phyloP scores from a whole-genome alignment of 2,329 filamentous ascomycete species.

The Trichophyton schoenleinii region DNA sequence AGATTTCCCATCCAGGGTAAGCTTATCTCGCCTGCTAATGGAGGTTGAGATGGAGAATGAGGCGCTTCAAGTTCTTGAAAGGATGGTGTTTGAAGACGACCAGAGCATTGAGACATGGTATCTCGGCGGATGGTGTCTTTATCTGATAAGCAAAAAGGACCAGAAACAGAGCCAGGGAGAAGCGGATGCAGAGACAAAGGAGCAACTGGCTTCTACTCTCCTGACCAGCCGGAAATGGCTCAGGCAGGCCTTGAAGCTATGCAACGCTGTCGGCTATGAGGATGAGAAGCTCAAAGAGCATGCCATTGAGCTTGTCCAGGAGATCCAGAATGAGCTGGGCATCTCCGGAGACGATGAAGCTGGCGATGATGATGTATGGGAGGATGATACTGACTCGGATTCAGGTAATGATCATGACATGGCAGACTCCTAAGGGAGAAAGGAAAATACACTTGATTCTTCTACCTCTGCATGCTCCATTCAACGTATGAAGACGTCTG shows the following conservation, averaged over 20 bases:
- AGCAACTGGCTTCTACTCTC: slow-evolving; percentile 51
- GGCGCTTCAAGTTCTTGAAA: slow-evolving; percentile 72
- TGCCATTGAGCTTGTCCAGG: slow-evolving; percentile 33
- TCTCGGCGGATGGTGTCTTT: slow-evolving; percentile 84
- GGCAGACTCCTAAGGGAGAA: slow-evolving; percentile 34
- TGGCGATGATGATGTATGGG: slow-evolving; percentile 34
- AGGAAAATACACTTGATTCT: not conserved
- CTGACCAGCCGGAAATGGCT: slow-evolving; percentile 72
- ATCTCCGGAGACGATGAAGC: slow-evolving; percentile 40
- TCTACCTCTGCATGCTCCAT: not conserved
- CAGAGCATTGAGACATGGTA: slow-evolving; percentile 95
- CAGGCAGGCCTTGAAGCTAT: slow-evolving; percentile 68
- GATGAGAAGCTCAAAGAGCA: slow-evolving; percentile 36
- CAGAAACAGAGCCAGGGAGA: slow-evolving; percentile 14
- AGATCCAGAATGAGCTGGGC: slow-evolving; percentile 53
- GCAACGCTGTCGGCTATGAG: slow-evolving; percentile 62
- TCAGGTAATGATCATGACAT: slow-evolving; percentile 40
- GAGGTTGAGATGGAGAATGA: slow-evolving; percentile 78
- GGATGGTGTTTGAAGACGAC: slow-evolving; percentile 78
- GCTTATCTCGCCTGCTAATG: slow-evolving; percentile 72
- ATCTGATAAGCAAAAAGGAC: slow-evolving; percentile 46
- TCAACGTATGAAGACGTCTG: not conserved
- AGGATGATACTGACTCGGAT: slow-evolving; percentile 41
- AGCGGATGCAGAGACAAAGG: slow-evolving; percentile 29
- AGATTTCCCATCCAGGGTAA: slow-evolving; percentile 75